Evolutionary conservation across 106 monocot species (phyloP).

Genomic region (Platanthera guangdongensis): DNA sequence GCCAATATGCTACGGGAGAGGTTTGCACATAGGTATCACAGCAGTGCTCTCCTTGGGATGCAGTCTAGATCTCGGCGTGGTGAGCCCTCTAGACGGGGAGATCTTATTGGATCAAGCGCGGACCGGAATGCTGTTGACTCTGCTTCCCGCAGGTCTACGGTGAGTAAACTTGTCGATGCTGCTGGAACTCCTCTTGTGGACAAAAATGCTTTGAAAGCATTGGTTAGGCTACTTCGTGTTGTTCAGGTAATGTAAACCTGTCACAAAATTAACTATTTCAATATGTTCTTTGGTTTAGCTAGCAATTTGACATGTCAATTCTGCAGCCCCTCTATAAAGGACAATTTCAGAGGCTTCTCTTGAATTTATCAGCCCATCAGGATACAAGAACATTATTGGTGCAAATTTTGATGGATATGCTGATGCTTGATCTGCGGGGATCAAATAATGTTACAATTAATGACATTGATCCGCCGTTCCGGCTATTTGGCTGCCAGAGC

Average conservation of each 20-base stretch:
- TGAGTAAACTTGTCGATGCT: slow-evolving; percentile 68
- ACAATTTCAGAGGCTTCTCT: slow-evolving; percentile 81
- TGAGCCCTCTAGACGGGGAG: slow-evolving; percentile 70
- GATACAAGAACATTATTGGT: slow-evolving; percentile 72
- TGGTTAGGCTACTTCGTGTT: slow-evolving; percentile 86
- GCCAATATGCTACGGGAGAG: slow-evolving; percentile 96
- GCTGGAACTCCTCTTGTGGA: slow-evolving; percentile 84
- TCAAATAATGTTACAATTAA: slow-evolving; percentile 15
- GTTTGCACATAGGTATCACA: slow-evolving; percentile 85
- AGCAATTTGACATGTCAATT: neutral
- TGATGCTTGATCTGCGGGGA: slow-evolving; percentile 82
- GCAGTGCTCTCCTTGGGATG: slow-evolving; percentile 71
- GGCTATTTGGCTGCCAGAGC: slow-evolving; percentile 84
- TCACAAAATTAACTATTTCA: neutral
- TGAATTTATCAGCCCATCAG: slow-evolving; percentile 82
- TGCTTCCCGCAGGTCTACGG: slow-evolving; percentile 38
- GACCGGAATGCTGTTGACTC: slow-evolving; percentile 42
- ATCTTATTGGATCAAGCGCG: slow-evolving; percentile 38
- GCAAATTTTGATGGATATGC: slow-evolving; percentile 77
- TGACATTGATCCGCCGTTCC: slow-evolving; percentile 58
- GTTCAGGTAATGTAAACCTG: slow-evolving; percentile 60
- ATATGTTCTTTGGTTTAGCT: neutral
- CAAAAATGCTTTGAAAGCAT: slow-evolving; percentile 63
- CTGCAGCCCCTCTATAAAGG: slow-evolving; percentile 91
- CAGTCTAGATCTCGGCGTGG: slow-evolving; percentile 72